A percentile compares a stretch with the other conserved stretches of the same genome.
phyloP scores from a whole-genome alignment of 1,139 yeast genomes.

The Debaryomycetaceae sp. region DNA sequence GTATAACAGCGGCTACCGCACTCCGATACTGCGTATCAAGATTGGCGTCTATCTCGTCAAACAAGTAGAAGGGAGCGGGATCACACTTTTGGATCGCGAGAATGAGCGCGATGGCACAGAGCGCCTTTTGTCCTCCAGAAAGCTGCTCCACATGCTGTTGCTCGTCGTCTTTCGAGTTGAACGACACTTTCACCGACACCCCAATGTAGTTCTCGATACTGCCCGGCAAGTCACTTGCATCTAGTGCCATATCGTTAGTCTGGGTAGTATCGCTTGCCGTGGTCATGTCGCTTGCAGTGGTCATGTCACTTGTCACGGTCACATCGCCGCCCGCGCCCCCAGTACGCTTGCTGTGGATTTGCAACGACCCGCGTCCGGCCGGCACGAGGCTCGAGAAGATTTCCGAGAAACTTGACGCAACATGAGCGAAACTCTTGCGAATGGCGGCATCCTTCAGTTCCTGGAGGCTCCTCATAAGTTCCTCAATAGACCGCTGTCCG shows the following conservation, averaged over 20 bases:
- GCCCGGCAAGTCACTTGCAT: too few species aligned
- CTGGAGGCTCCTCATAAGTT: slow-evolving; percentile 61
- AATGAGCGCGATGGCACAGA: slow-evolving; percentile 88
- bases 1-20: slow-evolving; percentile 73
- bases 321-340: slow-evolving; percentile 5
- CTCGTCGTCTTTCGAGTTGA: slow-evolving; percentile 78
- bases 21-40: slow-evolving; percentile 87
- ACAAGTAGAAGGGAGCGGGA: slow-evolving; percentile 93
- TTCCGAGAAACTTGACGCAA: slow-evolving; percentile 60
- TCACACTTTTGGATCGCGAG: slow-evolving; percentile 91
- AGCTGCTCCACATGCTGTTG: slow-evolving; percentile 84
- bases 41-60: slow-evolving; percentile 95
- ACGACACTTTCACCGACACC: slow-evolving; percentile 80
- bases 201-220: slow-evolving; percentile 71
- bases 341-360: slow-evolving; percentile 41
- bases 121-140: slow-evolving; percentile 93
- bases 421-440: slow-evolving; percentile 64
- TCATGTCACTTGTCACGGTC: slow-evolving; percentile 10
- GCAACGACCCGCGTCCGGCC: slow-evolving; percentile 63
- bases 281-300: slow-evolving; percentile 8
- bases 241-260: too few species aligned
- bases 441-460: slow-evolving; percentile 79
- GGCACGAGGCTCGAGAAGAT: slow-evolving; percentile 80
- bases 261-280: slow-evolving; percentile 1
- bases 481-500: slow-evolving; percentile 65